Conservation (phyloP, 2,329 filamentous ascomycete species). For the Epichloe brachyelytri region DNA sequence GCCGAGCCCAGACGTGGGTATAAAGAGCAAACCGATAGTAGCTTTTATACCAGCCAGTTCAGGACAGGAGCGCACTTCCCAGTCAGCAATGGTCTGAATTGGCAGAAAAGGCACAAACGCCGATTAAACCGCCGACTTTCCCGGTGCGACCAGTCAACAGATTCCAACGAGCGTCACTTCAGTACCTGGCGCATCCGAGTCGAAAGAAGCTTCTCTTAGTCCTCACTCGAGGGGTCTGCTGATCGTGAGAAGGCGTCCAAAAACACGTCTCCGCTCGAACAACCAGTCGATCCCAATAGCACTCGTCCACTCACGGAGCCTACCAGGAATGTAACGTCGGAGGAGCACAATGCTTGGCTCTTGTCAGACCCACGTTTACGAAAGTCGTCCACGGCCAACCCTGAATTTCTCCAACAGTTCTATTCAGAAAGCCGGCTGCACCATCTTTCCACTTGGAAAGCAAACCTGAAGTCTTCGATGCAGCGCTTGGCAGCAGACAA, state of each 20-base stretch:
- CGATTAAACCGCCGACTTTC: conserved; percentile 2
- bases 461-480: conserved; percentile 78
- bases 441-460: conserved; percentile 93
- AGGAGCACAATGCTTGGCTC: conserved; percentile 82
- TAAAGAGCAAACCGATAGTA: conserved; percentile 64
- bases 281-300: neutral
- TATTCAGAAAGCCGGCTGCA: conserved; percentile 92
- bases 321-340: conserved; percentile 63
- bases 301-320: conserved; percentile 5
- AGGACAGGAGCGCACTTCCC: conserved; percentile 22
- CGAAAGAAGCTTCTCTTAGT: neutral
- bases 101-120: conserved; percentile 16
- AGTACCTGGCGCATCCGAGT: neutral
- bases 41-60: conserved; percentile 71
- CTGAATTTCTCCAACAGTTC: conserved; percentile 85
- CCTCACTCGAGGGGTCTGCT: neutral
- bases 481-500: conserved; percentile 69
- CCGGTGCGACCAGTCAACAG: neutral
- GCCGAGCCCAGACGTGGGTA: conserved; percentile 50
- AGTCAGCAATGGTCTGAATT: conserved; percentile 17
- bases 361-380: conserved; percentile 74
- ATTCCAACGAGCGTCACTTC: neutral
- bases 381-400: conserved; percentile 84
- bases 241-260: neutral
- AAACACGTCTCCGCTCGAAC: neutral